Conservation (phyloP, 768 basidiomycete genomes). For the Cystobasidium tubakii region DNA sequence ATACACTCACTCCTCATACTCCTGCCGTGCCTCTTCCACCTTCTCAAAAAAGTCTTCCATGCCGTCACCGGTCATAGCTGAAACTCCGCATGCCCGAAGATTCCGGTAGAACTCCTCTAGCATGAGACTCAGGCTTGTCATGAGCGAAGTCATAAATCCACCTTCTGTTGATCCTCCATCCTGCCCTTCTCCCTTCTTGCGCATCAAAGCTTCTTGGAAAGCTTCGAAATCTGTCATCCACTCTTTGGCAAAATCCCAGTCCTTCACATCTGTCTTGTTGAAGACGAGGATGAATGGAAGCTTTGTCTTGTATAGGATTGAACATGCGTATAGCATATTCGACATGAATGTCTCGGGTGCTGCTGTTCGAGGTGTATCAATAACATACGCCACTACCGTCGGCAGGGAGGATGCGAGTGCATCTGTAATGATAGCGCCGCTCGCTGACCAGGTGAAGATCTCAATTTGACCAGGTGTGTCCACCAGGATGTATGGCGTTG, state of each 20-base stretch:
- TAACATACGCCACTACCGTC: conserved; percentile 90
- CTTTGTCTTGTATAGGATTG: conserved; percentile 96
- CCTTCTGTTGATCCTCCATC: conserved; percentile 56
- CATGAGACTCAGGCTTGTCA: conserved; percentile 98
- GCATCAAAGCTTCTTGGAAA: conserved; percentile 73
- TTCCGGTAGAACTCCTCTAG: conserved; percentile 98
- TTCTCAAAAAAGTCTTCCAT: conserved; percentile 85
- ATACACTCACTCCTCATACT: conserved; percentile 72
- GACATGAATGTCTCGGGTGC: conserved; percentile 95
- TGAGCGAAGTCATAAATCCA: conserved; percentile 95
- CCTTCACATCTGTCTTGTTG: conserved; percentile 92
- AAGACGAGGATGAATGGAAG: conserved; percentile 95
- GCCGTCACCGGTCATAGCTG: conserved; percentile 90
- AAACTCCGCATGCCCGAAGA: conserved; percentile 82
- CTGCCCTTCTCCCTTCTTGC: conserved; percentile 47
- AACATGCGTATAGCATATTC: conserved; percentile 99
- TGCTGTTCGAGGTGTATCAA: conserved; percentile 88
- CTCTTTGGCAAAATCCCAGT: conserved; percentile 83
- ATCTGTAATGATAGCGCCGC: conserved; percentile 96
- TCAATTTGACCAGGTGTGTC: conserved; percentile 99
- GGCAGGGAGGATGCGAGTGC: conserved; percentile 88
- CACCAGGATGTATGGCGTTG: conserved; percentile 86
- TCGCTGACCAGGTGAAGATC: conserved; percentile 99
- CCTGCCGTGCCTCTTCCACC: conserved; percentile 75
- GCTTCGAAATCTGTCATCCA: conserved; percentile 99